phyloP scores from a whole-genome alignment of 306 rosid genomes.

The Acacia melanoxylon region DNA sequence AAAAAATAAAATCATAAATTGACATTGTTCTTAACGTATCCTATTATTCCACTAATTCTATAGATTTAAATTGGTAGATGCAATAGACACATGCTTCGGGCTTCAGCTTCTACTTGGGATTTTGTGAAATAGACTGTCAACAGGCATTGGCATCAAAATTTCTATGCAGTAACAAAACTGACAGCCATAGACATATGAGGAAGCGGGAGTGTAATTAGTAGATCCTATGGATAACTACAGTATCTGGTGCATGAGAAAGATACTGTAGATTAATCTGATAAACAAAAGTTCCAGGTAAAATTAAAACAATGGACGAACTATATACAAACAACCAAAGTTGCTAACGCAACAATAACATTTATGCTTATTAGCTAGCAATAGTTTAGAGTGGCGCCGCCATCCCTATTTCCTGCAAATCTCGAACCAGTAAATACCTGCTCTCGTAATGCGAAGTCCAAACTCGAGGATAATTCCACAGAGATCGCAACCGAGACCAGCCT shows the following conservation, averaged over 20 bases:
- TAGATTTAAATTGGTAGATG: neutral
- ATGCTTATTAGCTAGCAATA: neutral
- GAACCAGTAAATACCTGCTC: constrained; percentile 51
- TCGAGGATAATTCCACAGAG: constrained; percentile 65
- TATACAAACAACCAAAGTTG: neutral
- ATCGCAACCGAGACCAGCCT: constrained; percentile 88
- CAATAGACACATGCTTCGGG: neutral
- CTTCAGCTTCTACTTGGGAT: neutral
- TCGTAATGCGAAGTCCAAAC: constrained; percentile 67
- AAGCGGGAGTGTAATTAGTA: neutral
- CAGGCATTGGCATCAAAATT: neutral
- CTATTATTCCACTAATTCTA: neutral
- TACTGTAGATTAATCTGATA: neutral
- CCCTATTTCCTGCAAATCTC: neutral
- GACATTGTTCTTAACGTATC: neutral
- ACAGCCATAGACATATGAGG: neutral
- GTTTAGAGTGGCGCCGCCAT: neutral
- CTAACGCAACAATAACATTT: neutral
- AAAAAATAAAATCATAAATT: neutral
- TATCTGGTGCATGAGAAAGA: neutral
- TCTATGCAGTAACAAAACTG: neutral
- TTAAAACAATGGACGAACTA: neutral
- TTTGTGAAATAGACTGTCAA: neutral
- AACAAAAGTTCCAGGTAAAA: neutral
- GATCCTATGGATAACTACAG: neutral